Base-by-base conservation (phyloP, 108 stramenopile genomes). In the Skeletonema tropicum region DNA sequence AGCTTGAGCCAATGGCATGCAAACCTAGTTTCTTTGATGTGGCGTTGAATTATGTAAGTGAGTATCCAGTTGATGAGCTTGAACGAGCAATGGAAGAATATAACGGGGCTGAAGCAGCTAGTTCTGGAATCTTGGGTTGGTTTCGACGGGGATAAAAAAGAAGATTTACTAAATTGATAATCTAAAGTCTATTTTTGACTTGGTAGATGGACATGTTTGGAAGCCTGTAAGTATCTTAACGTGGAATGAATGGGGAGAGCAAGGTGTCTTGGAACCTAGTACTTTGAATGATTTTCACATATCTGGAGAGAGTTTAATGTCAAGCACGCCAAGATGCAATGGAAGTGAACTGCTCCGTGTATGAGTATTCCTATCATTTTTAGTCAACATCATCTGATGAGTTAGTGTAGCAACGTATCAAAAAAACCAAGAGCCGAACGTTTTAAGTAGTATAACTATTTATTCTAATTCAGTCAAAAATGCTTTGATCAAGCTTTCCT, bases 1-100 rank as follows among this genome's bases (percentile, higher is more conserved):
- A 80, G 35, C 49, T 83, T 32, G 70, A 76, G 33, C 75, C 83
- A 25, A 79, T 89, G 48, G 70, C 79, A 10, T 90, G 86, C 71
- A 92, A 92, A 60, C 90, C 90, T 26, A 84, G 79, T 9, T 94
- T 94, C 66, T 92, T 87, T 79, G 93, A 94, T 78, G 75, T 92
- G 55, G 93, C 91, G 5, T 85, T 80, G 60, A 77, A 85, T 60
- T 79, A 91, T 62, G 79, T 90, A 3, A 64, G 83, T 42, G 87
- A 85, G 42, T 76, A 66, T 26, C 79, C 86, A 11, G 39, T 86
- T 10, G 89, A 87, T 15, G 77, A 68, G 10, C 48, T 93, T 9
- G 82, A 91, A 13, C 66, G 57, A 36, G 84, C 81, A 59, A 64
- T 93, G 41, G 79, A 82, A 15, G 73, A 65, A 64, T 78, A 72